These are phyloP conservation scores for Coemansia sp. DNA, from an alignment of 192 early-diverging fungal species.

Conservation along the genomic window DNA sequence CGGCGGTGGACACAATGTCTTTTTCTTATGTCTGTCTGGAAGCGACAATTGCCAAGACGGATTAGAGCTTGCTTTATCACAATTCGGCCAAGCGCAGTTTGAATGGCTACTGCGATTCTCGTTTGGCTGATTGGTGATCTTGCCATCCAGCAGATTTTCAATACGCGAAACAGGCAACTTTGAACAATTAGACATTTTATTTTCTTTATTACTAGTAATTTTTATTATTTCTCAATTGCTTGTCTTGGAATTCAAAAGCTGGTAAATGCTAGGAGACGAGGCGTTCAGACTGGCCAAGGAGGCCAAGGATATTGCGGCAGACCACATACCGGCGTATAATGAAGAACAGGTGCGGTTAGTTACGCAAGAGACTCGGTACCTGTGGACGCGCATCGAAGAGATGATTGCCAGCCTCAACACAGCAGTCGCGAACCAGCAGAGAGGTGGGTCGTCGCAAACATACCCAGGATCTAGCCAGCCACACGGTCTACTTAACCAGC, in stretches of 20 bases:
- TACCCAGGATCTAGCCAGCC: slow-evolving; percentile 12
- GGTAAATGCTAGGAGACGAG: slow-evolving; percentile 73
- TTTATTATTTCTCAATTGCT: not conserved
- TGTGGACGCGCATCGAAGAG: slow-evolving; percentile 58
- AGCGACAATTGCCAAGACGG: not conserved
- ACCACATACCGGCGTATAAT: slow-evolving; percentile 77
- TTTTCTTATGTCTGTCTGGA: not conserved
- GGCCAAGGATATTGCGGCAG: slow-evolving; percentile 69
- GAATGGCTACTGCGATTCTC: not conserved
- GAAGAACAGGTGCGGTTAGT: slow-evolving; percentile 79
- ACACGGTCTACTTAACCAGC: not conserved
- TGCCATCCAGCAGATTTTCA: not conserved
- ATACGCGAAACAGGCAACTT: not conserved
- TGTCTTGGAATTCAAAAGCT: not conserved
- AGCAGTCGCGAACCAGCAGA: slow-evolving; percentile 12
- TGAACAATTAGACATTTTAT: not conserved
- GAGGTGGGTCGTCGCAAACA: slow-evolving; percentile 9
- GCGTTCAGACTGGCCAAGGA: slow-evolving; percentile 78
- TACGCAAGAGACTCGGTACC: slow-evolving; percentile 72
- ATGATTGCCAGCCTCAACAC: slow-evolving; percentile 42
- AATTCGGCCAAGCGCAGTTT: not conserved
- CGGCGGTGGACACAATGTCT: not conserved
- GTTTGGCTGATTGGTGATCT: not conserved
- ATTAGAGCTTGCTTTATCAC: not conserved
- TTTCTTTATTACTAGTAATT: slow-evolving; percentile 5